A percentile compares a stretch with the other conserved stretches of the same genome.
Evolutionary conservation across 345 rosid genomes (phyloP).

Genomic region (Schrenkiella parvula): DNA sequence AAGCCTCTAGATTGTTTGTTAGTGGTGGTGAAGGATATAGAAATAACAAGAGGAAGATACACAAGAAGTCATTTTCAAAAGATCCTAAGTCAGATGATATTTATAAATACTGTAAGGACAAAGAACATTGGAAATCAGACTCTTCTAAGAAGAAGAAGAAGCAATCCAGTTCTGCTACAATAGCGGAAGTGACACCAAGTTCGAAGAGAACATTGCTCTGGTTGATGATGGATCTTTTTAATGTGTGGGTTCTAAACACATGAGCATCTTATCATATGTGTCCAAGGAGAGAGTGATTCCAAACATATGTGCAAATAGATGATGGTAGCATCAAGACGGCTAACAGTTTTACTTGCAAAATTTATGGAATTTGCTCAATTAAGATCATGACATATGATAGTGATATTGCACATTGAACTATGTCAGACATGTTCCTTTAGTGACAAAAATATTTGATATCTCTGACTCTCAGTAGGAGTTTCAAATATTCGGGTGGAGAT

Average conservation of each 20-base stretch:
- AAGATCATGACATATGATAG: background rate
- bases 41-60: too few species aligned
- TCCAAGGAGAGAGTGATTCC: background rate
- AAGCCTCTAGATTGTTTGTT: too few species aligned
- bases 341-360: background rate
- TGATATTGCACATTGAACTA: background rate
- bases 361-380: background rate
- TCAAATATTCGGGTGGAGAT: background rate
- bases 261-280: background rate
- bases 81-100: too few species aligned
- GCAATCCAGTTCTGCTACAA: too few species aligned
- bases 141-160: too few species aligned
- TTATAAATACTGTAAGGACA: too few species aligned
- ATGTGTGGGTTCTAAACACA: background rate
- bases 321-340: background rate
- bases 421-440: background rate
- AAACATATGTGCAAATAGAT: background rate
- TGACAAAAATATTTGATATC: background rate
- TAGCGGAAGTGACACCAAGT: conserved; percentile 11
- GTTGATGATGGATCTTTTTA: background rate
- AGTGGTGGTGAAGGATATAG: too few species aligned
- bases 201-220: background rate
- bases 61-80: too few species aligned
- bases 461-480: background rate
- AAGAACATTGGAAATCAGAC: too few species aligned